Evolutionary conservation across 2,329 filamentous ascomycete genomes (phyloP), one percentile per base, ranked within the genome.

Genomic region (Fusarium sp.): DNA sequence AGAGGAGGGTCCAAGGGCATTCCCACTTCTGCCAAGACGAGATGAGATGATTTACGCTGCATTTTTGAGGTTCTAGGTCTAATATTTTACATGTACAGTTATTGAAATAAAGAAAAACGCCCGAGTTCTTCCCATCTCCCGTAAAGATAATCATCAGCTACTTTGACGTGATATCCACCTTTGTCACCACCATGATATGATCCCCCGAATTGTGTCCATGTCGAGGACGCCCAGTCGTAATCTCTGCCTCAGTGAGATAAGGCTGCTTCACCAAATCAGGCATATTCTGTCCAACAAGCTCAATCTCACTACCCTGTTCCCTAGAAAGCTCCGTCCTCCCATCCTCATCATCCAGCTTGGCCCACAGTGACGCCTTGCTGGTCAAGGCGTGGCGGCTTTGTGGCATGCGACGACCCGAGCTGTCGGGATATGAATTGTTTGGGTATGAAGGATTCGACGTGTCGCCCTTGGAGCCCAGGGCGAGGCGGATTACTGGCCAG

Each of bases 401-500:
- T 2, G 72, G 65, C 29, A 66, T 76, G 35, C 71, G 67, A 7
- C 75, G 75, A 14, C 73, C 63, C 2, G 75, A 76, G n/a, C 33
- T 66, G 2, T 77, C 67, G 2, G 69, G 71, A 16, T 76, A 77
- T 17, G 75, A 71, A 5, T 67, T 66, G 6, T 66, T 74, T 17
- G 67, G 70, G 17, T 78, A 79, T 2, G 76, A 77, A 2, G 79
- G 79, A 22, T 73, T 75, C 1, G 75, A 73, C 0, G 75, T 69
- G 42, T 73, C 58, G 24, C 73, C 73, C 22, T 63, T 74, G 55
- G 71, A 69, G 24, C 79, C 78, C 9, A 80, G 63, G 0, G 87
- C 67, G 10, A 85, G 83, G 49, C 88, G 85, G 33, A 90, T 83
- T 22, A 91, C 82, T 0, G 87, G 87, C 86, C 89, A 91, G 70